These are phyloP conservation scores for Gleditsia sinensis DNA, from an alignment of 306 rosid species.

Conservation along the genomic window DNA sequence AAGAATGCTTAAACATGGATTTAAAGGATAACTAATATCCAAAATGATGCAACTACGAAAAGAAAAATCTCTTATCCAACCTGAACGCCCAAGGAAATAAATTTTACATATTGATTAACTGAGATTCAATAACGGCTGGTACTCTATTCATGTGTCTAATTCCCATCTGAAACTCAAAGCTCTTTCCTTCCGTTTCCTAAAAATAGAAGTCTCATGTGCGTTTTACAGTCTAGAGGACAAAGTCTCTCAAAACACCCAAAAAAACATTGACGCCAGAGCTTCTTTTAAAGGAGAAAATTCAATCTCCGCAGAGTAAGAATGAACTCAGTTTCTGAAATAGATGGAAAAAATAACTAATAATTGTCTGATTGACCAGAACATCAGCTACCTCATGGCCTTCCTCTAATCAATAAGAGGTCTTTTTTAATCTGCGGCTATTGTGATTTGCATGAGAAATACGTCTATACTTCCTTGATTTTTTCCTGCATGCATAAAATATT, in stretches of 20 bases:
- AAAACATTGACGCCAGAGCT: background rate
- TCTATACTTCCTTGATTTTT: conserved; percentile 1
- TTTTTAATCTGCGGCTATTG: background rate
- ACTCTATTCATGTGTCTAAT: background rate
- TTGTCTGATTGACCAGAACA: background rate
- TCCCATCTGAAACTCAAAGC: background rate
- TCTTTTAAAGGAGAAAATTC: background rate
- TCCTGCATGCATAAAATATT: background rate
- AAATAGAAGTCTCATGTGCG: background rate
- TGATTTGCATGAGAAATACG: background rate
- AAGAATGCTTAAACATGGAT: too few relatives aligned
- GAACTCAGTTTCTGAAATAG: background rate
- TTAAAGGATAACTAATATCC: background rate
- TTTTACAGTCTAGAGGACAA: background rate
- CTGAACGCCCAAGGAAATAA: background rate
- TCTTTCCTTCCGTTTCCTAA: background rate
- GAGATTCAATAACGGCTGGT: background rate
- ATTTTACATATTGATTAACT: background rate
- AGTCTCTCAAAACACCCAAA: background rate
- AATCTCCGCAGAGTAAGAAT: background rate
- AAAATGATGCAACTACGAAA: background rate
- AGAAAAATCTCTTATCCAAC: too few relatives aligned
- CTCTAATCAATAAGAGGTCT: background rate
- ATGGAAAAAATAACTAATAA: background rate
- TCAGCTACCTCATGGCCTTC: background rate